Base-by-base conservation (phyloP, 441 rosid genomes). In the Theobroma grandiflorum region DNA sequence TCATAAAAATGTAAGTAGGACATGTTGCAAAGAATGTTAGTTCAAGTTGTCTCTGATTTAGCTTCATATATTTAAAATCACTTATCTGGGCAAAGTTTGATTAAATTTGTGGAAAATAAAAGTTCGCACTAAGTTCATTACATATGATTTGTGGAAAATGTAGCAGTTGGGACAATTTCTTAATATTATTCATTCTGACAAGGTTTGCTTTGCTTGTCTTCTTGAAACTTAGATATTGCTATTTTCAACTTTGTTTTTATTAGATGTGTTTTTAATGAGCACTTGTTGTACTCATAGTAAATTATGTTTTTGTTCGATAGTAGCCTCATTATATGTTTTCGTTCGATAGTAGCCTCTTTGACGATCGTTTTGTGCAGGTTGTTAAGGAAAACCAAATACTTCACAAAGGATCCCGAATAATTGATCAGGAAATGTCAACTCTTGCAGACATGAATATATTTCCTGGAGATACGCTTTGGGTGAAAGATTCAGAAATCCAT, bases 401-500 rank as follows among this genome's bases (percentile, higher is more conserved):
- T 83, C 94, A 88, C 87, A 97, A 95, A 87, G 99, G 99, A 79
- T 87, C 94, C 78, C 88, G 75, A 77, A 65, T 88, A 75, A 90
- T 97, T 72, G 99, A 97, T 79, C 86, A 91, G 84, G 99, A 97
- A 87, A 82, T 86, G 86, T 96, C 97, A 74, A 97, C 99, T 79
- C 97, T 97, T 86, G 99, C 99, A 71, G 99, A 97, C 85, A 87
- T 92, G 89, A 97, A 91, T 88, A 90, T 95, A 82, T 95, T 97
- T 75, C 97, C 99, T 55, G 97, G 99, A 8, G 99, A 97, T 84
- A 93, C 87, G 84, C 94, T 97, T 66, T 97, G 99, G 99, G 99
- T 95, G 84, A 91, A 92, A 89, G 99, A 97, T 89, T 90, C 98
- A 4, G 98, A 97, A 89, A 86, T 94, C 67, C 97, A 97, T 74